Evolutionary conservation across 306 rosid species (phyloP).

Genomic region (Hylodesmum podocarpum): DNA sequence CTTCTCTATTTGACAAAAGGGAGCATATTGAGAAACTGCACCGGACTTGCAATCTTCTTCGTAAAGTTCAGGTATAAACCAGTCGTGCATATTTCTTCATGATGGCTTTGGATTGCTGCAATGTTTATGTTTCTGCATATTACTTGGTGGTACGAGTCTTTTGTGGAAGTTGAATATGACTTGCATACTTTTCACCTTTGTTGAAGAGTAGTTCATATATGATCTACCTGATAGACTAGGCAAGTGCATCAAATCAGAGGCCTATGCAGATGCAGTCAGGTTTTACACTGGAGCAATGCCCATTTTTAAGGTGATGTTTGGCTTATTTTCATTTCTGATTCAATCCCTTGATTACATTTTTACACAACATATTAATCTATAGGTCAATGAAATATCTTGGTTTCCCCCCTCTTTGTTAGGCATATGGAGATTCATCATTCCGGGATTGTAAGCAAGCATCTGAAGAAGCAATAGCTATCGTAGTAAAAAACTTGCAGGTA

Average conservation of each 20-base stretch:
- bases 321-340: conserved; percentile 20
- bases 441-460: conserved; percentile 88
- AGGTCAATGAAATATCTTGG: conserved; percentile 24
- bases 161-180: conserved; percentile 12
- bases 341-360: conserved; percentile 23
- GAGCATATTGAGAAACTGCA: conserved; percentile 89
- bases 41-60: conserved; percentile 82
- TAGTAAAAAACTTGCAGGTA: conserved; percentile 81
- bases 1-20: conserved; percentile 81
- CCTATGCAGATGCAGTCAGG: conserved; percentile 90
- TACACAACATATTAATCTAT: conserved; percentile 1
- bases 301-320: conserved; percentile 69
- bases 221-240: conserved; percentile 91
- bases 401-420: conserved; percentile 45
- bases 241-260: conserved; percentile 85
- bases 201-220: conserved; percentile 78
- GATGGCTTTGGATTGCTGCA: neutral
- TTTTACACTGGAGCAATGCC: conserved; percentile 93
- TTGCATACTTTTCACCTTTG: conserved; percentile 29
- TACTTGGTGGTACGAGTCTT: neutral
- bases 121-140: conserved; percentile 8
- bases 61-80: conserved; percentile 83
- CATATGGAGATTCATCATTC: conserved; percentile 91
- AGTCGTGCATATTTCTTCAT: neutral
- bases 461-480: conserved; percentile 76